Evolutionary conservation across 1,284 basidiomycete genomes (phyloP).

Genomic region (Coniferiporia weirii): DNA sequence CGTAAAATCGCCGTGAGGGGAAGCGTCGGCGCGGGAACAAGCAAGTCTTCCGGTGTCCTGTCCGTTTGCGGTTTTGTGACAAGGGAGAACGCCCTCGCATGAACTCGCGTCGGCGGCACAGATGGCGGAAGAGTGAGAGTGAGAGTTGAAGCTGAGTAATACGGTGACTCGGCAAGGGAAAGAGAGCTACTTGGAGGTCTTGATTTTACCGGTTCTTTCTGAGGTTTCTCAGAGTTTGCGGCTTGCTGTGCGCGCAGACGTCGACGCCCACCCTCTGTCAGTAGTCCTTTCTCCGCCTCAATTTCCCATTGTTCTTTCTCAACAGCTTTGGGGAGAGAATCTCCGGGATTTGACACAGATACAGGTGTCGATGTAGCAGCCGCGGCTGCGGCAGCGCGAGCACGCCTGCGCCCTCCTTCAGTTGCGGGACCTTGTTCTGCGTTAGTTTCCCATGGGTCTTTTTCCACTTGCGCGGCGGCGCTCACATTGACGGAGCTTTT

Average conservation of each 20-base stretch:
- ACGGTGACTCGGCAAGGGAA: conserved; percentile 48
- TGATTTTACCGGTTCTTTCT: conserved; percentile 12
- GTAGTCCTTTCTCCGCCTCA: conserved; percentile 65
- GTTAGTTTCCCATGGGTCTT: conserved; percentile 34
- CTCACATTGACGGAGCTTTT: conserved; percentile 26
- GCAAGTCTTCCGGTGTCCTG: conserved; percentile 39
- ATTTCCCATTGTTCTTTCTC: conserved; percentile 72
- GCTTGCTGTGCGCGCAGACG: conserved; percentile 54
- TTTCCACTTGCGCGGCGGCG: not conserved
- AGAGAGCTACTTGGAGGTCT: conserved; percentile 23
- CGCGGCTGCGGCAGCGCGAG: conserved; percentile 12
- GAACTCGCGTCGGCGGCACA: conserved; percentile 41
- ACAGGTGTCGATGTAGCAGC: conserved; percentile 21
- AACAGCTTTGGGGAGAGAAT: conserved; percentile 29
- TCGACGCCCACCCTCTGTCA: conserved; percentile 65
- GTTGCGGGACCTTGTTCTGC: conserved; percentile 32
- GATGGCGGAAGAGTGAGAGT: conserved; percentile 63
- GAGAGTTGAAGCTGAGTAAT: conserved; percentile 48
- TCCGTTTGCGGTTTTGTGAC: conserved; percentile 24
- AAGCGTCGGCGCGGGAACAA: conserved; percentile 60
- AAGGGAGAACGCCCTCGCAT: conserved; percentile 60
- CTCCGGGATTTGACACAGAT: conserved; percentile 20
- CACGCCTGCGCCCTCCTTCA: conserved; percentile 31
- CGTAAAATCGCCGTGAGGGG: conserved; percentile 54
- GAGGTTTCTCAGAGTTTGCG: conserved; percentile 29